Percentiles rank a stretch among this genome's conserved stretches.
Conservation (phyloP, 2,329 filamentous ascomycete species). For the Aspergillus unguis region DNA sequence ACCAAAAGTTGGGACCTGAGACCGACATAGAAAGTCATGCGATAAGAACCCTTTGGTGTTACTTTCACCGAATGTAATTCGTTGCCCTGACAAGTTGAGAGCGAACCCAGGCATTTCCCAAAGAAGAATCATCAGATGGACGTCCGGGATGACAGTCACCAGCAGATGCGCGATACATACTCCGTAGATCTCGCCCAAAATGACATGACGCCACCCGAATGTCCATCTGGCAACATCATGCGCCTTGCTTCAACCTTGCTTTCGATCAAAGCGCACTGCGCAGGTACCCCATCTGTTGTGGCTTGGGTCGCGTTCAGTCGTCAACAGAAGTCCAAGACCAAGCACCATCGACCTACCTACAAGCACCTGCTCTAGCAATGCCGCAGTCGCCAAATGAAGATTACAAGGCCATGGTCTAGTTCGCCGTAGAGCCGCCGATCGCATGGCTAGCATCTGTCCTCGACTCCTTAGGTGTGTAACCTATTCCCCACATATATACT, state of each 20-base stretch:
- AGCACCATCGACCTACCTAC: neutral
- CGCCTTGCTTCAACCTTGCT: slow-evolving; percentile 2
- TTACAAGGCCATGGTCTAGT: neutral
- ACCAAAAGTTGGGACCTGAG: neutral
- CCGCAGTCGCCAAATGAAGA: neutral
- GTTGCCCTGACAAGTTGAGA: neutral
- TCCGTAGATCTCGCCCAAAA: neutral
- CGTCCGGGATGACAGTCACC: neutral
- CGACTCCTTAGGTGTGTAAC: neutral
- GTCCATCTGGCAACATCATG: slow-evolving; percentile 15
- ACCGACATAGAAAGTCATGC: neutral
- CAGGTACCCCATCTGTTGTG: neutral
- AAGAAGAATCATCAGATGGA: slow-evolving; percentile 12
- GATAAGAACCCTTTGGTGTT: neutral
- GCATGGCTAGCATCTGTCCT: neutral
- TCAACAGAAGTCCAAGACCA: slow-evolving; percentile 5
- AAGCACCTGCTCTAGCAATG: too few relatives aligned
- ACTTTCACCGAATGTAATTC: neutral
- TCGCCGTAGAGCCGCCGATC: slow-evolving; percentile 9
- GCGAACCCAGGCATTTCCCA: neutral
- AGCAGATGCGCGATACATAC: neutral
- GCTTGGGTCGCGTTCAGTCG: neutral
- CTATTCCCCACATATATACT: neutral
- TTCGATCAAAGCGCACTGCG: neutral
- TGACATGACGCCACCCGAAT: slow-evolving; percentile 11